Conservation (phyloP, 202 grass and related monocot genomes). For the Saccharum hybrid region DNA sequence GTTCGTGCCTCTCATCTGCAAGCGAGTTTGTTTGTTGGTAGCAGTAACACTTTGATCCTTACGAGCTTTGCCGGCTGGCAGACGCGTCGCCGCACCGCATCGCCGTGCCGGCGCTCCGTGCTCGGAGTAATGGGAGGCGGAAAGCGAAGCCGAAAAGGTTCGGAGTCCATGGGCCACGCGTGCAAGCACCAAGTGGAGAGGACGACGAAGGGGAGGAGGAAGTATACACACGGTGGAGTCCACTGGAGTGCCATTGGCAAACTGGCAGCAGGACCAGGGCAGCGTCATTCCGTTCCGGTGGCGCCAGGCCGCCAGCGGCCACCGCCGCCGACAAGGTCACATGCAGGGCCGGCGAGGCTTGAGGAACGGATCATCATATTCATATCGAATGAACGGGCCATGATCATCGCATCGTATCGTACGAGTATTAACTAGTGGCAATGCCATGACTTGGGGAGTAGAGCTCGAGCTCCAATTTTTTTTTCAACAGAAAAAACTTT, state of each 20-base stretch:
- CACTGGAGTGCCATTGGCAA: not conserved
- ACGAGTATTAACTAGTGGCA: not conserved
- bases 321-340: not conserved
- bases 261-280: not conserved
- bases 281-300: not conserved
- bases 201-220: not conserved
- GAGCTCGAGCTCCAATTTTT: not conserved
- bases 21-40: not conserved
- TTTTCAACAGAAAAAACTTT: not conserved
- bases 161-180: not conserved
- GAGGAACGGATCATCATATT: too few relatives aligned
- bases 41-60: not conserved
- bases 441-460: not conserved
- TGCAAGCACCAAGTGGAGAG: too few relatives aligned
- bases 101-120: not conserved
- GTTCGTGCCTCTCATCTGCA: not conserved
- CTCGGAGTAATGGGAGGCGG: not conserved
- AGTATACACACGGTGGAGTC: not conserved
- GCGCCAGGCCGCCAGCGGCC: not conserved
- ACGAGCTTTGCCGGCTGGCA: not conserved
- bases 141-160: not conserved
- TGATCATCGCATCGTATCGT: not conserved
- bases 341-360: not conserved
- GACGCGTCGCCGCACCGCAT: not conserved
- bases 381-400: not conserved